phyloP scores from a whole-genome alignment of 345 rosid genomes.

The Psidium friedrichsthalianum region DNA sequence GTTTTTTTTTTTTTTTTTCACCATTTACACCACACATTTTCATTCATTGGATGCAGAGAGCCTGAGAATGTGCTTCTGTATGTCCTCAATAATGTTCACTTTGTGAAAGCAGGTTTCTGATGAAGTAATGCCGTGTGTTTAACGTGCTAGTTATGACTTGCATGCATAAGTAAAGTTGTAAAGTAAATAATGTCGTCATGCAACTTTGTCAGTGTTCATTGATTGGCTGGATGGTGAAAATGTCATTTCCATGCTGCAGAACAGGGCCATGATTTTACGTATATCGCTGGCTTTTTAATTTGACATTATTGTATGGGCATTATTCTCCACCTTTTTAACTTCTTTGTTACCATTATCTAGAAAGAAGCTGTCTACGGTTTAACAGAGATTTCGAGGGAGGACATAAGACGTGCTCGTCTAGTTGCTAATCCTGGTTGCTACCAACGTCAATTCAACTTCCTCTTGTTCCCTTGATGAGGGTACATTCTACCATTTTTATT shows the following conservation, averaged over 20 bases:
- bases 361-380: constrained; percentile 89
- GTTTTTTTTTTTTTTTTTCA: neutral
- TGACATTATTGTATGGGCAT: neutral
- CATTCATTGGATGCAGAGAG: neutral
- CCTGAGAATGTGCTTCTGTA: neutral
- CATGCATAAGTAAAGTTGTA: neutral
- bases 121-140: neutral
- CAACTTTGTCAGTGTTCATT: neutral
- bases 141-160: neutral
- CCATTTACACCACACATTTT: neutral
- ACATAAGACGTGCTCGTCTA: constrained; percentile 49
- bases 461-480: constrained; percentile 84
- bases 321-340: neutral
- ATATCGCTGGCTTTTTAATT: neutral
- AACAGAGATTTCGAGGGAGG: constrained; percentile 76
- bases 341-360: constrained; percentile 24
- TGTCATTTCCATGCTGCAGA: neutral
- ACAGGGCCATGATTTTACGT: neutral
- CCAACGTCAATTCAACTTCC: constrained; percentile 94
- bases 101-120: neutral
- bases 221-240: neutral
- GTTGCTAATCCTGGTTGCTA: constrained; percentile 99
- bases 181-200: neutral
- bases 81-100: neutral
- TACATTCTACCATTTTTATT: constrained; percentile 4